phyloP scores from a whole-genome alignment of 139 green algal species.

The Chlorella sp. region DNA sequence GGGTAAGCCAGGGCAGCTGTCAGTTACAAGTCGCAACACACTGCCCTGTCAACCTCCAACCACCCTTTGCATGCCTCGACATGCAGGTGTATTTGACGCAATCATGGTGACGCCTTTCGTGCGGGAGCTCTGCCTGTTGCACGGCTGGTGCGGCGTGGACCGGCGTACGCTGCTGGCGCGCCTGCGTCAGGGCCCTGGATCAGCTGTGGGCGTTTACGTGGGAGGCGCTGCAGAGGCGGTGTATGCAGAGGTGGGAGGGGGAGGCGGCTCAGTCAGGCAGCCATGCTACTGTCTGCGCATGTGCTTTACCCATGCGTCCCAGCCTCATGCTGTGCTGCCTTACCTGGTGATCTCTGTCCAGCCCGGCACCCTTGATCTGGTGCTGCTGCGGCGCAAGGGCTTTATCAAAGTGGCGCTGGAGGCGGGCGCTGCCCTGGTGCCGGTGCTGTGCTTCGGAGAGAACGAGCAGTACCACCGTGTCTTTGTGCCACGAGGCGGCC shows the following conservation, averaged over 20 bases:
- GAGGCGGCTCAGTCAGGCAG: no score
- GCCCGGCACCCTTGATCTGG: background rate
- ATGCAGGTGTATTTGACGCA: background rate
- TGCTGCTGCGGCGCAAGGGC: conserved; percentile 1
- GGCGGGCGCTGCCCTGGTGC: background rate
- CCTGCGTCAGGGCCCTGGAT: background rate
- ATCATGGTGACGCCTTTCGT: background rate
- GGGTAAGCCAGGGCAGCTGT: no score
- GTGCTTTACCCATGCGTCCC: no score
- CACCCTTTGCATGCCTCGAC: no score
- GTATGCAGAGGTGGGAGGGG: background rate
- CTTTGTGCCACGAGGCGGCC: background rate
- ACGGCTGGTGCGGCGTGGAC: background rate
- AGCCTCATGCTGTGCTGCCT: no score
- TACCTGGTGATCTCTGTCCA: background rate
- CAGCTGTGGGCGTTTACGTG: background rate
- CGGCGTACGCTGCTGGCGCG: background rate
- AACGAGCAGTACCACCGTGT: background rate
- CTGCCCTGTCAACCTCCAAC: no score
- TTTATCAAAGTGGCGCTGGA: background rate
- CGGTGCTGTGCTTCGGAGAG: conserved; percentile 5
- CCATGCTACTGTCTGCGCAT: no score
- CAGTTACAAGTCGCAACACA: no score
- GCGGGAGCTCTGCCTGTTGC: background rate
- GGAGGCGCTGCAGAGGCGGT: background rate